Base-by-base conservation (phyloP, 225 moss, liverwort and hornwort genomes). In the Pseudoscleropodium purum region DNA sequence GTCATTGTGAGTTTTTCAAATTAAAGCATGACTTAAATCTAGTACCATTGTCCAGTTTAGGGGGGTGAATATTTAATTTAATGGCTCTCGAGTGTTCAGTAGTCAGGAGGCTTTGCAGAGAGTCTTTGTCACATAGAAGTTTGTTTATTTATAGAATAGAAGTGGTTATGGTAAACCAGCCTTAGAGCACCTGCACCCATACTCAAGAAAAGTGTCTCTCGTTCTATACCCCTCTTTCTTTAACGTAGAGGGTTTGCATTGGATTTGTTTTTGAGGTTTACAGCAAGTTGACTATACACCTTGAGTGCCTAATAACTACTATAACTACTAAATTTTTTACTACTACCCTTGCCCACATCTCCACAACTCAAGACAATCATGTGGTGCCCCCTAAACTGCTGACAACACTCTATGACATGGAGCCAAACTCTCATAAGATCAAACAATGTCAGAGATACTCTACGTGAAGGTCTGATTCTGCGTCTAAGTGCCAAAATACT, bases 361-460 rank as follows among this genome's bases (percentile, higher is more conserved):
- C 20, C 19, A 19, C 6, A 47, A 30, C 5, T 75, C 7, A 6
- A 47, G 7, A 43, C 11, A 47, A 47, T 15, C 31, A 30, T 0
- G 2, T 30, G 11, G 6, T 0, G 0, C 4, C 4, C 11, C 6
- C 4, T 11, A 4, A 45, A 47, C 0, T 18, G 10, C 10, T 73
- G 1, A 45, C 45, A 29, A 29, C 45, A 43, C 29, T 73, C 16
- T 18, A 1, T 7, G 47, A 9, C 0, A 11, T 1, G 10, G 2
- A 75, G 5, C 11, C 29, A 47, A 47, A 6, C 14, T 27, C 18
- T 18, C 4, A 2, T 16, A 6, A 75, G 18, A 45, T 18, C 18
- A 75, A 47, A 18, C 3, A 30, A 18, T 47, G 45, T 30, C 3
- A 75, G 0, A 45, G 43, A 45, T 45, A 57, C 5, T 56, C 19